Base-by-base conservation (phyloP, 2,329 filamentous ascomycete genomes). In the Pseudogymnoascus sp. region DNA sequence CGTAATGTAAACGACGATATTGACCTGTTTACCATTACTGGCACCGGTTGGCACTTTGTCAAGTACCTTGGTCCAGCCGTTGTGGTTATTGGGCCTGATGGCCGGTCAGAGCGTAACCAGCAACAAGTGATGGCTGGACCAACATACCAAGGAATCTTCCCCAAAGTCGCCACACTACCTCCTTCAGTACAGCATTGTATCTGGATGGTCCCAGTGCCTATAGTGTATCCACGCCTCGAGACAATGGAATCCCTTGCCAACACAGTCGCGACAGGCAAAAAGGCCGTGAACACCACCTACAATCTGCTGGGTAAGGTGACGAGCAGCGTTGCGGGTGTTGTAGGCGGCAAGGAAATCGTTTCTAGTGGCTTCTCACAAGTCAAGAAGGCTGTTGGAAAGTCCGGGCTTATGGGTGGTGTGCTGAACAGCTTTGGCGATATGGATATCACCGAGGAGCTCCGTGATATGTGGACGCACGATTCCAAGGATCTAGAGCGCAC, bases 401-500 rank as follows among this genome's bases (percentile, higher is more conserved):
- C 86, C 1, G 94, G 94, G 1, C 79, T 99, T 59, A 97, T 99
- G 93, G 93, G 93, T 64, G 89, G 91, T 62, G 91, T 97, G 38
- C 79, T 99, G 57, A 97, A 91, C 76, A 92, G 95, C 35, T 99
- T 99, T 73, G 94, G 94, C 60, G 94, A 97, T 67, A 87, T 99
- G 63, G 94, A 97, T 70, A 84, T 97, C 58, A 85, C 94, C 60
- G 94, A 99, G 75, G 94, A 97, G 71, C 78, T 97, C 62, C 87
- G 93, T 71, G 94, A 99, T 73, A 88, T 96, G 79, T 99, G 94
- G 94, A 99, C 94, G 20, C 94, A 99, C 70, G 93, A 97, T 59
- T 92, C 89, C 59, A 99, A 97, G 81, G 94, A 99, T 69, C 85
- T 99, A 39, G 94, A 99, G 76, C 83, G 94, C 62, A 99, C 94